These are phyloP conservation scores for Trichoderma pleuroti DNA, from an alignment of 2,329 filamentous ascomycete species.

Conservation along the genomic window DNA sequence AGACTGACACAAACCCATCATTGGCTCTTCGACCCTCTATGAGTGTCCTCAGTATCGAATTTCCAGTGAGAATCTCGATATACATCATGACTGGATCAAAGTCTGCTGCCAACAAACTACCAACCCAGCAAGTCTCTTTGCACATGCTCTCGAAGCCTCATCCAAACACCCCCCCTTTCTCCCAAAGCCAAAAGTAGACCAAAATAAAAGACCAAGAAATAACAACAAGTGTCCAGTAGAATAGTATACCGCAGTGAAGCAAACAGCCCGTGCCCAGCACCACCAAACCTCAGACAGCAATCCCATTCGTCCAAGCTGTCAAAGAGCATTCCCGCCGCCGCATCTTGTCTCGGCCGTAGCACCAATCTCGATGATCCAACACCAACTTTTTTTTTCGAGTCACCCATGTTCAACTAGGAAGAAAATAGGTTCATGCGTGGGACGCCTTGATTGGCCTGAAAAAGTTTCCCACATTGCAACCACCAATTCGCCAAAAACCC, in stretches of 20 bases:
- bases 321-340: background rate
- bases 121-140: background rate
- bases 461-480: background rate
- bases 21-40: rapidly evolving
- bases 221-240: background rate
- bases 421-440: background rate
- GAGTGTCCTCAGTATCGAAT: background rate
- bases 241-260: rapidly evolving
- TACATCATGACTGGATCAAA: background rate
- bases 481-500: background rate
- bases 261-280: background rate
- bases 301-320: background rate
- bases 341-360: background rate
- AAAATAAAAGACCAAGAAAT: background rate
- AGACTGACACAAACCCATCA: background rate
- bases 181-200: background rate
- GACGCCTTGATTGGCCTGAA: background rate
- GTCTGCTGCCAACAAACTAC: background rate
- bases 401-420: background rate
- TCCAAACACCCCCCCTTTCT: background rate
- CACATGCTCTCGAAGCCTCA: background rate
- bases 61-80: background rate
- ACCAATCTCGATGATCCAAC: background rate
- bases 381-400: background rate
- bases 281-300: background rate